phyloP scores from a whole-genome alignment of 768 basidiomycete species.

The Strobilomyces dryophilus region DNA sequence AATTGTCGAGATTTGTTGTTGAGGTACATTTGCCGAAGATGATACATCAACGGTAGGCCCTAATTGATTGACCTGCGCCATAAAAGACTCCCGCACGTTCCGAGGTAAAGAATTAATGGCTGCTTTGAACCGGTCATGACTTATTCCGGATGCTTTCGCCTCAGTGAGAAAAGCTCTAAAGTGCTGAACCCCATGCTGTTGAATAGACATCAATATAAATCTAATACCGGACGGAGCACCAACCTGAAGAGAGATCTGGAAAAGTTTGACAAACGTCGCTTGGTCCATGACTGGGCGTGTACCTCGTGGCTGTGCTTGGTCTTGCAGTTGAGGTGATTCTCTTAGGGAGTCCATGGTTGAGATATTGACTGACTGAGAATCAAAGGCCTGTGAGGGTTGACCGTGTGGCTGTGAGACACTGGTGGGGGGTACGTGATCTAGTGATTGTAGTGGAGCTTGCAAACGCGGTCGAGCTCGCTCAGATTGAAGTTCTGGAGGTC shows the following conservation, averaged over 20 bases:
- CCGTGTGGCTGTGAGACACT: neutral
- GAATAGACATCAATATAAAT: constrained; percentile 1
- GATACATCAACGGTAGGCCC: neutral
- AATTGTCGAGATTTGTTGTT: neutral
- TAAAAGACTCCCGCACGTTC: constrained; percentile 7
- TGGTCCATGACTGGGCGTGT: constrained; percentile 1
- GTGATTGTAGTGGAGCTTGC: neutral
- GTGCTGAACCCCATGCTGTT: constrained; percentile 14
- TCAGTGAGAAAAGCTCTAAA: constrained; percentile 11
- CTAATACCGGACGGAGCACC: constrained; percentile 5
- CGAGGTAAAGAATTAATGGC: constrained; percentile 19
- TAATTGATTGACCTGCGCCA: constrained; percentile 4
- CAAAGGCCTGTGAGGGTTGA: constrained; percentile 2
- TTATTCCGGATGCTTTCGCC: constrained; percentile 16
- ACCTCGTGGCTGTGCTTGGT: constrained; percentile 1
- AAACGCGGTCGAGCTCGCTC: neutral
- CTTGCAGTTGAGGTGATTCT: constrained; percentile 3
- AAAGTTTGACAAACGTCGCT: constrained; percentile 18
- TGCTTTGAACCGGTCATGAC: constrained; percentile 17
- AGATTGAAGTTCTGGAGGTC: neutral
- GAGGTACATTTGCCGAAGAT: neutral
- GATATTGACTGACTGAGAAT: neutral
- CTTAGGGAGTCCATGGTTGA: neutral
- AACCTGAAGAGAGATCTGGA: constrained; percentile 21
- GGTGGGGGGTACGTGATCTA: neutral